Evolutionary conservation across 345 rosid species (phyloP).

Genomic region (Populus nigra): DNA sequence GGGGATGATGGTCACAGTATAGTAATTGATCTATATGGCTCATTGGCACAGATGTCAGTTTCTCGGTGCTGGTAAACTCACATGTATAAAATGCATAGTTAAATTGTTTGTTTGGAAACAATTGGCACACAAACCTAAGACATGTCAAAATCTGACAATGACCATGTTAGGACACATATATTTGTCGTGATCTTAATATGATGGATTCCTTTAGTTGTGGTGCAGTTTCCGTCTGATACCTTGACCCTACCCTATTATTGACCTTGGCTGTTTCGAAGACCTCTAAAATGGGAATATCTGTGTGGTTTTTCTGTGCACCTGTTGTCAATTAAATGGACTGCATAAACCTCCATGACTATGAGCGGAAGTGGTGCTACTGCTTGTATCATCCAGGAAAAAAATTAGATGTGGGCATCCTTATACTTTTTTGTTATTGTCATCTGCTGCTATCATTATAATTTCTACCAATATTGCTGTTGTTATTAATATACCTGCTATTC

Average conservation of each 20-base stretch:
- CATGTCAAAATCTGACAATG: neutral
- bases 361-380: neutral
- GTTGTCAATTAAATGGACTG: neutral
- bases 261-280: neutral
- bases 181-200: neutral
- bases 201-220: neutral
- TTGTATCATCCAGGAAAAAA: constrained; percentile 3
- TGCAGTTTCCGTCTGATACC: neutral
- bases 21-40: neutral
- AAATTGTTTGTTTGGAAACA: neutral
- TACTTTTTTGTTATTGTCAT: neutral
- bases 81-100: neutral
- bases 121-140: neutral
- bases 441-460: neutral
- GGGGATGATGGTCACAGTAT: neutral
- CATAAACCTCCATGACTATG: neutral
- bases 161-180: neutral
- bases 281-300: neutral
- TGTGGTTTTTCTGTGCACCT: neutral
- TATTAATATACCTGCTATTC: neutral
- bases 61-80: neutral
- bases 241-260: neutral
- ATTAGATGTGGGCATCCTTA: neutral
- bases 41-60: neutral
- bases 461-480: neutral